Evolutionary conservation across 441 rosid species (phyloP).

Genomic region (Erysimum cheiri): DNA sequence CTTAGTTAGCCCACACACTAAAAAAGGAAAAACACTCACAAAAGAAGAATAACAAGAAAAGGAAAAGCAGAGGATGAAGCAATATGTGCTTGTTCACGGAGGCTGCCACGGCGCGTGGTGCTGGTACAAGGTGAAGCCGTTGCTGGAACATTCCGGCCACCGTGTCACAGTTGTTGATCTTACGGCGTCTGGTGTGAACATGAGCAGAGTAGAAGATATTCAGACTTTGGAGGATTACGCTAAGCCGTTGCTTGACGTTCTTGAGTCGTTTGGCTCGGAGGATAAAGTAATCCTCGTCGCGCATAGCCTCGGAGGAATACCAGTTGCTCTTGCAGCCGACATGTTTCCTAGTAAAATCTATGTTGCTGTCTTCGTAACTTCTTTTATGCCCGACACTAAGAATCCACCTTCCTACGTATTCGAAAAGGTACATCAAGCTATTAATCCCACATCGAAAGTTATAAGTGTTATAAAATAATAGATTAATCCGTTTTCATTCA

Average conservation of each 20-base stretch:
- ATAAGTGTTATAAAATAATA: not conserved
- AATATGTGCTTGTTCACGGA: conserved; percentile 58
- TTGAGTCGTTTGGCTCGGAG: conserved; percentile 46
- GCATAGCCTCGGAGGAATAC: conserved; percentile 69
- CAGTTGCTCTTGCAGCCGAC: conserved; percentile 63
- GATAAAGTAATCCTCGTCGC: conserved; percentile 69
- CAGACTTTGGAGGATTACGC: conserved; percentile 48
- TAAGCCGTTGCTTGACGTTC: conserved; percentile 56
- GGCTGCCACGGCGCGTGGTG: conserved; percentile 65
- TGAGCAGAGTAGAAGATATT: conserved; percentile 50
- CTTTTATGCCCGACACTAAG: conserved; percentile 63
- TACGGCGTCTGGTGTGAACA: conserved; percentile 60
- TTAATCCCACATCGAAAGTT: too few relatives aligned
- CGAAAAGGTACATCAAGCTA: conserved; percentile 31
- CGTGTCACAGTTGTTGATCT: conserved; percentile 56
- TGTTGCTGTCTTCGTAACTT: conserved; percentile 60
- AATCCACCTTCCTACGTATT: conserved; percentile 38
- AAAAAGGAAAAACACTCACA: not conserved
- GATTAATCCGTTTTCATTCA: not conserved
- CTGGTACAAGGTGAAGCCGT: conserved; percentile 64
- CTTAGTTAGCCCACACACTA: not conserved
- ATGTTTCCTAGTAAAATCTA: conserved; percentile 62
- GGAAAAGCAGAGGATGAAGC: conserved; percentile 22
- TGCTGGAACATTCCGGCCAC: conserved; percentile 57
- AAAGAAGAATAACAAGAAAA: not conserved